Evolutionary conservation across 352 stramenopile genomes (phyloP), one percentile per base, ranked within the genome.

Genomic region (Phytophthora melonis): DNA sequence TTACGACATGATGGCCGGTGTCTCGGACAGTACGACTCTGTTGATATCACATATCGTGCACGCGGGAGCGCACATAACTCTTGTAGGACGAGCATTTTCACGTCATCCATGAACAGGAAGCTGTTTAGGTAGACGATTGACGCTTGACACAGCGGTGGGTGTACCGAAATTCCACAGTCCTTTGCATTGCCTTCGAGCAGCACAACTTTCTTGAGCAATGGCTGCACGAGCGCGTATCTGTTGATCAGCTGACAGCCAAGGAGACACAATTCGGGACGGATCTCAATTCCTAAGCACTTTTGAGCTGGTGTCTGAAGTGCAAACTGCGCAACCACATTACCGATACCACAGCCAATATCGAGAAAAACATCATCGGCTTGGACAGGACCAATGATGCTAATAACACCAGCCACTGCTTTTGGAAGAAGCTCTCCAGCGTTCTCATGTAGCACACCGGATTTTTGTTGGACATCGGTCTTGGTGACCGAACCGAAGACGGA

Each of bases 11-110:
- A 62, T 21, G 52, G 34, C n/a, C 52, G 52, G 45, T 68, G 52
- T 56, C 36, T 68, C 41, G 52, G 36, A 10, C 50, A 62, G 21
- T 62, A 68, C 18, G 39, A 13, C 27, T 68, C 25, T 2, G 52
- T 68, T 7, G 52, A 60, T 7, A 68, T 41, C 18, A 68, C 62
- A 68, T 62, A 47, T 55, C 62, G 62, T 61, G 25, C n/a, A n/a
- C 41, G 52, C 32, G 52, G 36, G 18, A 54, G 62, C 10, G 30
- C 55, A n/a, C 34, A 62, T 4, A 68, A 9, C 10, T 56, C 50
- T 13, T 21, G n/a, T 25, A 68, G 52, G n/a, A 68, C 62, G 19
- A 56, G 39, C 13, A 62, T 2, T 43, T 68, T 68, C 3, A 56
- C 52, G 23, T 56, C 39, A 52, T 68, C 52, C 5, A 62, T 16